phyloP scores from a whole-genome alignment of 2,329 filamentous ascomycete species.

The Fonsecaea pugnacius region DNA sequence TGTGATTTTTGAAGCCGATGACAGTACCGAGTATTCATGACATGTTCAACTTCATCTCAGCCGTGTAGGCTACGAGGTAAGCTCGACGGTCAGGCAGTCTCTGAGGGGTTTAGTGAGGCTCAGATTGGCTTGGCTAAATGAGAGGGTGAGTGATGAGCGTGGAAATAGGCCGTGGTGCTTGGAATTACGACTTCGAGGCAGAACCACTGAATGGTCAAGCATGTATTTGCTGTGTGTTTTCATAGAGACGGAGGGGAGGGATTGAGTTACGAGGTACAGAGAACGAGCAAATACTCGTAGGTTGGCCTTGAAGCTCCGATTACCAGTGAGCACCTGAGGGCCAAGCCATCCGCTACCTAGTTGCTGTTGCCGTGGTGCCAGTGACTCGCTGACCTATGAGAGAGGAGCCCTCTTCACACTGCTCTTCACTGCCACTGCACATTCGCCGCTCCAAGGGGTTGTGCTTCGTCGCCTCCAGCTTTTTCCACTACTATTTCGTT shows the following conservation, averaged over 20 bases:
- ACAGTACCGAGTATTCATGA: not conserved
- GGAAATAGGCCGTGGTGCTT: not conserved
- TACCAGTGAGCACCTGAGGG: not conserved
- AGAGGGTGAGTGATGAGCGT: not conserved
- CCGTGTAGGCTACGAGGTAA: not conserved
- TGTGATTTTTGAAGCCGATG: not conserved
- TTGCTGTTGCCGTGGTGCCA: constrained; percentile 4
- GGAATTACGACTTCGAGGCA: no score
- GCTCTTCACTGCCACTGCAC: constrained; percentile 8
- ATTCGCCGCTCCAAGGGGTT: constrained; percentile 8
- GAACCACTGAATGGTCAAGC: not conserved
- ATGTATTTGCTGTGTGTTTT: not conserved
- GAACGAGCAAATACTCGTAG: not conserved
- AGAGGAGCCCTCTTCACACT: not conserved
- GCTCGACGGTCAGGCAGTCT: not conserved
- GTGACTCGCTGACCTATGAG: not conserved
- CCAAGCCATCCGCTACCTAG: not conserved
- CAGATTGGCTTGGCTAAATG: not conserved
- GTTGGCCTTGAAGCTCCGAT: not conserved
- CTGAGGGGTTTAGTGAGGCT: not conserved
- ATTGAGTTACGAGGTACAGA: not conserved
- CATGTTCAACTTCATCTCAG: not conserved
- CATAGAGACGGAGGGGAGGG: not conserved
- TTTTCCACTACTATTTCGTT: constrained; percentile 21
- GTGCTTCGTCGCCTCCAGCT: constrained; percentile 3